A percentile compares a stretch with the other conserved stretches of the same genome.
Conservation (phyloP, 805 yeast species). For the Candida stauntonica region DNA sequence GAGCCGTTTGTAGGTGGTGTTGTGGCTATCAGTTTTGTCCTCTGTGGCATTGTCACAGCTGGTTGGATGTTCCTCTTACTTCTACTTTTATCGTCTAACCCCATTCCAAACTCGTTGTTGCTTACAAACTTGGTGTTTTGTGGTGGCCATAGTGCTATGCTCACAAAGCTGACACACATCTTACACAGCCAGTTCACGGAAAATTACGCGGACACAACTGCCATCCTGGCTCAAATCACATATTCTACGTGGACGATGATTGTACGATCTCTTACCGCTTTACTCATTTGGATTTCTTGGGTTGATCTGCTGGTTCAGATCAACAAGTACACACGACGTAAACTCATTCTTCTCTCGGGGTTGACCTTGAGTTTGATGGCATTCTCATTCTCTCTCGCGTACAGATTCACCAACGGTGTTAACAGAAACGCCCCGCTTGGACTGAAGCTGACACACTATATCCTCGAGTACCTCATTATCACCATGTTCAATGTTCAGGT, state of each 20-base stretch:
- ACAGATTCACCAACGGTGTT: constrained; percentile 5
- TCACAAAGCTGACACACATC: constrained; percentile 41
- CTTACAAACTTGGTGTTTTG: constrained; percentile 56
- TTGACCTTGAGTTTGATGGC: constrained; percentile 29
- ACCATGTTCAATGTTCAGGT: constrained; percentile 30
- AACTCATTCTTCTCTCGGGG: constrained; percentile 31
- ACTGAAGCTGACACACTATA: constrained; percentile 28
- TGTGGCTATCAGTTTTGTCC: constrained; percentile 44
- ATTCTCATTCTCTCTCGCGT: constrained; percentile 24
- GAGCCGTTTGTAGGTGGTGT: constrained; percentile 37
- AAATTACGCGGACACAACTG: constrained; percentile 50
- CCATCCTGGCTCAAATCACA: constrained; percentile 36
- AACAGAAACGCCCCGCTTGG: neutral
- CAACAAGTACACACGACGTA: constrained; percentile 29
- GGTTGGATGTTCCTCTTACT: constrained; percentile 69
- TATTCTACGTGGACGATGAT: constrained; percentile 35
- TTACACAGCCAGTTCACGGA: constrained; percentile 46
- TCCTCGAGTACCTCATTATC: constrained; percentile 29
- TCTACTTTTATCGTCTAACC: constrained; percentile 48
- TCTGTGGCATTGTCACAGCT: constrained; percentile 51
- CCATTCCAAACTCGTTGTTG: constrained; percentile 54
- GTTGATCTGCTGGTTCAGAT: constrained; percentile 44
- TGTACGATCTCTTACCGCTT: constrained; percentile 37
- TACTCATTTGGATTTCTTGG: constrained; percentile 51
- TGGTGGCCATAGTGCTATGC: constrained; percentile 46